Evolutionary conservation across 768 basidiomycete genomes (phyloP).

Genomic region (Suillus luteus): DNA sequence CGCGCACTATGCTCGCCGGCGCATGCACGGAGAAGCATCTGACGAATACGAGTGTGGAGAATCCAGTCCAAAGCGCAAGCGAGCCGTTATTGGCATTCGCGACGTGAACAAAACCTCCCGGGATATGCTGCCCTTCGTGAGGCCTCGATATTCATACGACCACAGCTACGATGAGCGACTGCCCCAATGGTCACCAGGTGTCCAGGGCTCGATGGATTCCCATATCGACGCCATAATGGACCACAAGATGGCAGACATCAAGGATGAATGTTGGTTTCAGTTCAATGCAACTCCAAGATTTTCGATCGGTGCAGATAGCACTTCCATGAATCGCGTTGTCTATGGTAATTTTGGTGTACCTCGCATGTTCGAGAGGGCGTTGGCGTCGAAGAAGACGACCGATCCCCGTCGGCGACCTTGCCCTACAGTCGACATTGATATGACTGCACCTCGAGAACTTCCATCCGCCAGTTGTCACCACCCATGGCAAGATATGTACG

Average conservation of each 20-base stretch:
- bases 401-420: neutral
- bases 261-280: neutral
- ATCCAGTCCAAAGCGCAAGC: conserved; percentile 6
- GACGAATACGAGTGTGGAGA: neutral
- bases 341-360: neutral
- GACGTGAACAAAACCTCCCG: neutral
- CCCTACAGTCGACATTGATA: neutral
- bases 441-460: neutral
- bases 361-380: neutral
- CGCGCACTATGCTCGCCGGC: neutral
- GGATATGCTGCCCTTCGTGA: conserved; percentile 1
- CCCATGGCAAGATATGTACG: neutral
- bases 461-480: neutral
- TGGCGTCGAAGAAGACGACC: neutral
- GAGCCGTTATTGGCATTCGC: neutral
- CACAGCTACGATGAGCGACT: neutral
- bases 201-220: neutral
- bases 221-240: neutral
- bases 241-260: neutral
- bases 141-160: neutral
- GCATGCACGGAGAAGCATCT: neutral
- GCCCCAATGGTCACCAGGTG: neutral
- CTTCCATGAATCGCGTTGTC: neutral
- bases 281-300: neutral
- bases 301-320: neutral